phyloP scores from a whole-genome alignment of 371 early-diverging fungal genomes.

The Conidiobolus incongruus region DNA sequence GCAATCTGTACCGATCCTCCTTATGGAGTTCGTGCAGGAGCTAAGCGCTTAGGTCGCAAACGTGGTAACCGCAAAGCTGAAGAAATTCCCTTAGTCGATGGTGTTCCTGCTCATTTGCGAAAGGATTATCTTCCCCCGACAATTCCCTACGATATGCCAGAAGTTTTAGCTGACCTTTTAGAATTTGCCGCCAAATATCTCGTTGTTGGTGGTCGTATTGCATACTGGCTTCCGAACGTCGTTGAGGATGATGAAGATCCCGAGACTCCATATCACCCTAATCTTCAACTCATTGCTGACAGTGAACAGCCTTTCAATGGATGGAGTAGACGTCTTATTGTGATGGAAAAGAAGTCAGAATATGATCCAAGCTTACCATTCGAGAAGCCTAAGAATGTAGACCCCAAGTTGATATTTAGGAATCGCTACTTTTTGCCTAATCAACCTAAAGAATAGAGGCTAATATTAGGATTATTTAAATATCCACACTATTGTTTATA shows the following conservation, averaged over 20 bases:
- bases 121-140: constrained; percentile 60
- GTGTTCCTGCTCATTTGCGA: constrained; percentile 29
- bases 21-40: constrained; percentile 94
- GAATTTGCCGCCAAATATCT: constrained; percentile 63
- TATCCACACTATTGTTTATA: too few relatives aligned
- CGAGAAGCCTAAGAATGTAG: not conserved
- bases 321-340: constrained; percentile 84
- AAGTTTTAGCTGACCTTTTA: constrained; percentile 63
- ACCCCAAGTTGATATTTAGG: too few relatives aligned
- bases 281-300: constrained; percentile 55
- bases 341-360: constrained; percentile 64
- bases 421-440: too few relatives aligned
- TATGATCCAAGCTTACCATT: not conserved
- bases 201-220: constrained; percentile 67
- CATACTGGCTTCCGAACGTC: constrained; percentile 90
- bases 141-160: constrained; percentile 80
- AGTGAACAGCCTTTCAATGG: constrained; percentile 81
- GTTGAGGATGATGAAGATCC: constrained; percentile 29
- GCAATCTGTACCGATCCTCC: constrained; percentile 81
- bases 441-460: too few relatives aligned
- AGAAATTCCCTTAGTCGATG: constrained; percentile 28
- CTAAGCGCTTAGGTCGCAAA: constrained; percentile 68
- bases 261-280: constrained; percentile 55
- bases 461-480: too few relatives aligned
- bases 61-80: constrained; percentile 25